Percentiles rank a stretch among this genome's conserved stretches.
These are phyloP conservation scores for Ogataea nonfermentans DNA, from an alignment of 805 yeast genomes.

Conservation along the genomic window DNA sequence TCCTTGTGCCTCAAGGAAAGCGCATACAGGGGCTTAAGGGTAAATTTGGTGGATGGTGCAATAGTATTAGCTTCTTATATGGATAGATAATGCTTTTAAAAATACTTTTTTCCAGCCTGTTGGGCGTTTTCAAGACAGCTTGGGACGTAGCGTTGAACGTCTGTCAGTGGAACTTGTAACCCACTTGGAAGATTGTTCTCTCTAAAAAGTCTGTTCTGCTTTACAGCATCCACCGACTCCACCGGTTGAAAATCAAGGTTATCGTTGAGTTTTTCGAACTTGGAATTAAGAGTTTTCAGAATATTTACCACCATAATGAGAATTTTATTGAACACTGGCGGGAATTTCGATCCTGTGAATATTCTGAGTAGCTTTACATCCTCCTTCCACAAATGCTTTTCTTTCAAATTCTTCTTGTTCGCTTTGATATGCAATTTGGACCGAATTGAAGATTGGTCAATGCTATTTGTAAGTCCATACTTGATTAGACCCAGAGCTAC, in stretches of 20 bases:
- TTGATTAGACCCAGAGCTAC: constrained; percentile 26
- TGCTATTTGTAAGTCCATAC: constrained; percentile 24
- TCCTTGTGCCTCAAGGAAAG: constrained; percentile 64
- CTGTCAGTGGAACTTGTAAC: constrained; percentile 26
- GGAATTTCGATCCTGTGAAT: constrained; percentile 15
- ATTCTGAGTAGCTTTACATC: constrained; percentile 17
- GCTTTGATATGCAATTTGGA: constrained; percentile 24
- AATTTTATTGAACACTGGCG: constrained; percentile 20
- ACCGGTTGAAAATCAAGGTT: constrained; percentile 22
- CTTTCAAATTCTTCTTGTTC: constrained; percentile 16
- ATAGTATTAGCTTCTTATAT: constrained; percentile 70
- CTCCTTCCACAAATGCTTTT: constrained; percentile 22
- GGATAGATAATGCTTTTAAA: constrained; percentile 24
- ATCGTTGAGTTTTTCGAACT: constrained; percentile 26
- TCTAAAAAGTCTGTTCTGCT: constrained; percentile 18
- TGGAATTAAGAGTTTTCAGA: constrained; percentile 22
- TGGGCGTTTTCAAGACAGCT: constrained; percentile 9
- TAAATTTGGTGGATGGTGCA: constrained; percentile 64
- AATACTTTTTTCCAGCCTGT: not conserved
- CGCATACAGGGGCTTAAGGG: constrained; percentile 72
- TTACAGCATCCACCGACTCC: constrained; percentile 15
- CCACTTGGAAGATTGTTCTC: constrained; percentile 27
- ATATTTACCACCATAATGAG: constrained; percentile 18
- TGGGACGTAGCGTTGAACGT: constrained; percentile 19
- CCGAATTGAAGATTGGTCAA: constrained; percentile 28